These are phyloP conservation scores for Ceraceosorus guamensis DNA, from an alignment of 1,284 basidiomycete species.

Conservation along the genomic window DNA sequence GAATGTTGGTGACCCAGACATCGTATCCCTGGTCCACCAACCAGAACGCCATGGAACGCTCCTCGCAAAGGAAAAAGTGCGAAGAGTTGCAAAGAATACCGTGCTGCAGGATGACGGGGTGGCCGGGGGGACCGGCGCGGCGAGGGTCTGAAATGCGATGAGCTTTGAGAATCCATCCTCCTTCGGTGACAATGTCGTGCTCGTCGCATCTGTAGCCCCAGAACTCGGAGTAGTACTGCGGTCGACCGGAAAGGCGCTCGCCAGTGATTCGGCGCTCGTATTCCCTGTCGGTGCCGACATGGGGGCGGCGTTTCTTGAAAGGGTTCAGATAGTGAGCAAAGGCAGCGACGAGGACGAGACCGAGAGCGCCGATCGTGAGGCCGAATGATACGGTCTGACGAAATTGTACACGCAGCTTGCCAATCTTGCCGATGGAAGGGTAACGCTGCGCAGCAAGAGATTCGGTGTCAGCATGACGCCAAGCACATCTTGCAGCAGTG, in stretches of 20 bases:
- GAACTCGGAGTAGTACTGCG: conserved; percentile 46
- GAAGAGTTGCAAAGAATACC: conserved; percentile 47
- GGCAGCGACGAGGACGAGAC: conserved; percentile 26
- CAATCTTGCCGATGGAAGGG: conserved; percentile 29
- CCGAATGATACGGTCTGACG: conserved; percentile 36
- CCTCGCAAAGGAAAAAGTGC: conserved; percentile 43
- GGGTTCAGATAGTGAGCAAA: conserved; percentile 42
- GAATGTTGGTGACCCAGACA: conserved; percentile 47
- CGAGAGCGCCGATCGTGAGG: conserved; percentile 21
- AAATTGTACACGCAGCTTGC: conserved; percentile 30
- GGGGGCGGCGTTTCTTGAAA: conserved; percentile 33
- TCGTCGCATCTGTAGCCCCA: conserved; percentile 49
- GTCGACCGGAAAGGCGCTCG: conserved; percentile 37
- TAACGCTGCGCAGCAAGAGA: conserved; percentile 18
- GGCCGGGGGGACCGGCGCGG: conserved; percentile 31
- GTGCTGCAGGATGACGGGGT: conserved; percentile 47
- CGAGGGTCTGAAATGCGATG: conserved; percentile 46
- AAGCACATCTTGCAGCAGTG: too few relatives aligned
- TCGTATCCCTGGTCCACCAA: conserved; percentile 47
- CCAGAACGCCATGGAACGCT: conserved; percentile 47
- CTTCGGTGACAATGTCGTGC: conserved; percentile 44
- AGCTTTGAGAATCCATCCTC: conserved; percentile 47
- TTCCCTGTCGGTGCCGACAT: conserved; percentile 38
- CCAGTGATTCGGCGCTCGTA: conserved; percentile 47
- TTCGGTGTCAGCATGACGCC: too few relatives aligned